Evolutionary conservation across 768 basidiomycete species (phyloP), one percentile per base, ranked within the genome.

Genomic region (Tylopilus balloui): DNA sequence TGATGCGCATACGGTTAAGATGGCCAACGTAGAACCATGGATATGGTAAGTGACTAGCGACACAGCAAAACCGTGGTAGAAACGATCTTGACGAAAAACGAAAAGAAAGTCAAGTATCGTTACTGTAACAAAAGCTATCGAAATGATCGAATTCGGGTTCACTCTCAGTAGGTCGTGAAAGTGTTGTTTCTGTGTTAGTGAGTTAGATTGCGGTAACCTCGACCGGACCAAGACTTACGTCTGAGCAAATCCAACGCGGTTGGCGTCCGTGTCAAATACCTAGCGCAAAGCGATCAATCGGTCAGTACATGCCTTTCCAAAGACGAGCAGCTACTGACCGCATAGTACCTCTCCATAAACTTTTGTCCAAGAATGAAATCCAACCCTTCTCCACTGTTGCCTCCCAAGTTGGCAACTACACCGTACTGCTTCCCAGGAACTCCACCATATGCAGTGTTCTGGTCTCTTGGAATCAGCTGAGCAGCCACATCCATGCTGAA

Each of bases 401-500:
- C 10, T 15, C 50, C 48, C 24, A 46, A 4, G n/a, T 27, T 23
- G 15, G 5, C 13, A 13, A 61, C 24, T 5, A 40, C 29, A 7
- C 56, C 47, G 10, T 58, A 58, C 7, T 38, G 53, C 40, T 55
- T 48, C 11, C 31, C 31, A 17, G 45, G 2, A 6, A 46, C 32
- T 3, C 52, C 57, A 10, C 60, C 57, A 54, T 39, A 59, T 8
- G 43, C 40, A 2, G 15, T 27, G 43, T 59, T 62, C 47, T 62
- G 45, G 31, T 47, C 19, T 13, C 36, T 28, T 10, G 57, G 60
- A 13, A 62, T 21, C 0, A 62, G 41, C 13, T 62, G 60, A 5
- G 57, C 54, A 15, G 54, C 42, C 15, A 56, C 51, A 27, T 62
- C 60, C 52, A 62, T 27, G 21, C 12, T 42, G 20, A 62, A 47